phyloP scores from a whole-genome alignment of 345 rosid species.

The Lepidium africanum region DNA sequence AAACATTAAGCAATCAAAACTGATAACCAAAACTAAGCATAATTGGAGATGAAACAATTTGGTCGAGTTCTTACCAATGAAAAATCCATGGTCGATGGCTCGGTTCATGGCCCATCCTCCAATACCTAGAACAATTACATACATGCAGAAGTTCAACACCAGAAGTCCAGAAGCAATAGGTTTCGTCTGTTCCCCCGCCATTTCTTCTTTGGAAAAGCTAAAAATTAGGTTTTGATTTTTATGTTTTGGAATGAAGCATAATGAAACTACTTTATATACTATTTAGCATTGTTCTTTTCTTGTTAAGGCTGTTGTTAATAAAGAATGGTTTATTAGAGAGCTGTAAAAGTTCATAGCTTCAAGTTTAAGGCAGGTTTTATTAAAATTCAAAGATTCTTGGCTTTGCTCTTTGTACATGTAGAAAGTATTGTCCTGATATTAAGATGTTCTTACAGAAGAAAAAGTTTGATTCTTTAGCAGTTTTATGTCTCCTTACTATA shows the following conservation, averaged over 20 bases:
- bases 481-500: conserved; percentile 13
- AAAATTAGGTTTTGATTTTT: neutral
- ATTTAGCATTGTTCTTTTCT: conserved; percentile 61
- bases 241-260: conserved; percentile 17
- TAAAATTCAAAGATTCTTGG: conserved; percentile 20
- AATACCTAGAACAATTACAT: conserved; percentile 58
- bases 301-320: conserved; percentile 46
- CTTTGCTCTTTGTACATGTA: conserved; percentile 29
- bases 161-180: conserved; percentile 56
- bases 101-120: conserved; percentile 85
- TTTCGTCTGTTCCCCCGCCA: conserved; percentile 52
- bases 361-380: conserved; percentile 42
- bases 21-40: neutral
- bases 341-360: conserved; percentile 60
- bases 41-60: neutral
- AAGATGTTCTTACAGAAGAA: conserved; percentile 25
- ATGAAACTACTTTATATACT: conserved; percentile 24
- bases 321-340: conserved; percentile 30
- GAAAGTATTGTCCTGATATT: conserved; percentile 14
- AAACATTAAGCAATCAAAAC: neutral
- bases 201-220: conserved; percentile 16
- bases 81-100: conserved; percentile 81
- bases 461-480: conserved; percentile 29
- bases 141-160: conserved; percentile 80
- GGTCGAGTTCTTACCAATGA: conserved; percentile 46